These are phyloP conservation scores for Kokia cookei DNA, from an alignment of 441 rosid species.

Conservation along the genomic window DNA sequence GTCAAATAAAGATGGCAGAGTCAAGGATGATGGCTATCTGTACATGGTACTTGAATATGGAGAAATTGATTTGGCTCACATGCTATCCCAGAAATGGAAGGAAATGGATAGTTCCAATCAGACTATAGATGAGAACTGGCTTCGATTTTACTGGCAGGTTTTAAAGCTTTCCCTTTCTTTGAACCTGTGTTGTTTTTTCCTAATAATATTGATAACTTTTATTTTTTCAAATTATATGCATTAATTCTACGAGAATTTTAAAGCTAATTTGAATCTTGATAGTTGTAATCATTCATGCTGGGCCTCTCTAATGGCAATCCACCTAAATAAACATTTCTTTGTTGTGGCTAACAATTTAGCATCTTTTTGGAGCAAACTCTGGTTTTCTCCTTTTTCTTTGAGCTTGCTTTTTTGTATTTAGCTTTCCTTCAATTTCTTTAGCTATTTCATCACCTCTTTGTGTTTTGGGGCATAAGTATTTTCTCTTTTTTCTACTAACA, in stretches of 20 bases:
- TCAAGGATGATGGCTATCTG: constrained; percentile 85
- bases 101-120: constrained; percentile 61
- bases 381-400: not conserved
- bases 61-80: constrained; percentile 96
- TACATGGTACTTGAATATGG: constrained; percentile 98
- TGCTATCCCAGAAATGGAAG: constrained; percentile 97
- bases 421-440: not conserved
- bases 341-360: not conserved
- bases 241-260: not conserved
- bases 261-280: not conserved
- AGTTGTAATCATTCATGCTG: not conserved
- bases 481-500: not conserved
- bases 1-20: constrained; percentile 80
- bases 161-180: constrained; percentile 22
- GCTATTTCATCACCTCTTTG: not conserved
- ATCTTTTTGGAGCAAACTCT: not conserved
- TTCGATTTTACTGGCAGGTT: constrained; percentile 99
- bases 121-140: constrained; percentile 93
- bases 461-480: not conserved
- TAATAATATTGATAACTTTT: not conserved
- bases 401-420: not conserved
- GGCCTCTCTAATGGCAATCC: not conserved
- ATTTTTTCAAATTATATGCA: not conserved
- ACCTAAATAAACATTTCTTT: constrained; percentile 1
- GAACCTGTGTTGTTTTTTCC: not conserved